These are phyloP conservation scores for Fusarium xyrophilum DNA, from an alignment of 2,329 filamentous ascomycete species.

Conservation along the genomic window DNA sequence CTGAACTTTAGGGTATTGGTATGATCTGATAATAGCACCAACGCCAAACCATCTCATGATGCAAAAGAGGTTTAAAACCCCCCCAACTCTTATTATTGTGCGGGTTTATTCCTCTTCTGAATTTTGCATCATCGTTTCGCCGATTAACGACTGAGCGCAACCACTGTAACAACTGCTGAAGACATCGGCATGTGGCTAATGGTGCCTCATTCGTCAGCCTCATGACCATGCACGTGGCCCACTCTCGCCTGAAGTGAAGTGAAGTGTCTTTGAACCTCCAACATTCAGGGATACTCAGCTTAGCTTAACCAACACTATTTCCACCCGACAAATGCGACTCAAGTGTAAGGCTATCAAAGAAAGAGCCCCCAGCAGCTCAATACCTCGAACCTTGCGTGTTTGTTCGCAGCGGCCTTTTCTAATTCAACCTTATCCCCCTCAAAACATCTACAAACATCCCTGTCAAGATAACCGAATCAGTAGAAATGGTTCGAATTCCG, in stretches of 20 bases:
- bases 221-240: constrained; percentile 28
- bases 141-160: not conserved
- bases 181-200: constrained; percentile 6
- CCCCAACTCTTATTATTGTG: not conserved
- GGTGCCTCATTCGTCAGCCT: constrained; percentile 17
- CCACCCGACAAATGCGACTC: not conserved
- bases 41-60: not conserved
- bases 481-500: constrained; percentile 23
- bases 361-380: not conserved
- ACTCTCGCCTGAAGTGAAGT: constrained; percentile 6
- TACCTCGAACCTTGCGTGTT: not conserved
- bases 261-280: constrained; percentile 10
- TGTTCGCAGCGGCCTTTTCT: not conserved
- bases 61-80: not conserved
- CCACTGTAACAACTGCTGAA: not conserved
- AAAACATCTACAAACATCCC: constrained; percentile 15
- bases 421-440: not conserved
- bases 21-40: not conserved
- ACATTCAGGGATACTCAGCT: constrained; percentile 25
- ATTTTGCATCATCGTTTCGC: not conserved
- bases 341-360: not conserved
- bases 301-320: not conserved
- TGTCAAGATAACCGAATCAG: constrained; percentile 19
- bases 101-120: not conserved
- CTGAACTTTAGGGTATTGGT: not conserved